Base-by-base conservation (phyloP, 208 protist genomes). In the Leishmania turanica region DNA sequence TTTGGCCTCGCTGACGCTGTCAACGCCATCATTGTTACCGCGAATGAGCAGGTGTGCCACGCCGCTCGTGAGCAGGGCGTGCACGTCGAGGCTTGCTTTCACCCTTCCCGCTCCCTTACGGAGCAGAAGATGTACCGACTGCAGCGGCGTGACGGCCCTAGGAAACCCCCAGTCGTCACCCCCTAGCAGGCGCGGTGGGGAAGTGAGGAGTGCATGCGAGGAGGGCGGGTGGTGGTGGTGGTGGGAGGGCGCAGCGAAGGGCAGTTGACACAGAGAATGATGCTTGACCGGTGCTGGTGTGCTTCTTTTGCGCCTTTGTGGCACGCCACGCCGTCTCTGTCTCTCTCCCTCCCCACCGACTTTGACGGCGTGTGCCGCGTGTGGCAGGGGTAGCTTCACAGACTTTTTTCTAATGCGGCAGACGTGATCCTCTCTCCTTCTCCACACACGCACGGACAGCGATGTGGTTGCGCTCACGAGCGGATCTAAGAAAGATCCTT, bases 31-130 rank as follows among this genome's bases (percentile, higher is more conserved):
- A 78, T 90, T 8, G 37, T 96, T 11, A 91, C 90, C 1, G 88
- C 90, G 9, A 96, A 96, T 79, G 62, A 83, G 45, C 92, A 93
- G 80, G 58, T 96, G 27, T 74, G 84, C 60, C 83, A 88, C 77
- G 84, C 82, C 0, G 88, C 89, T 8, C 79, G 82, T 73, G 85
- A 90, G 65, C 85, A 92, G 68, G 85, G 86, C 27, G 60, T 96
- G 2, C 73, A 84, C 15, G 13, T 96, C 31, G 78, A 81, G 31
- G 84, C 84, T 13, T 60, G 71, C 31, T 77, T 89, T 40, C 92
- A 96, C 83, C 92, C 92, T 0, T 91, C 90, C 17, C 87, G 92
- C 45, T 90, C 92, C 42, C 84, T 96, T 8, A 91, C 88, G 51
- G 90, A 96, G 82, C 89, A 89, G 80, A 94, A 96, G 58, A 42